phyloP scores from a whole-genome alignment of 176 grass and related monocot genomes.

The Hyparrhenia diplandra region DNA sequence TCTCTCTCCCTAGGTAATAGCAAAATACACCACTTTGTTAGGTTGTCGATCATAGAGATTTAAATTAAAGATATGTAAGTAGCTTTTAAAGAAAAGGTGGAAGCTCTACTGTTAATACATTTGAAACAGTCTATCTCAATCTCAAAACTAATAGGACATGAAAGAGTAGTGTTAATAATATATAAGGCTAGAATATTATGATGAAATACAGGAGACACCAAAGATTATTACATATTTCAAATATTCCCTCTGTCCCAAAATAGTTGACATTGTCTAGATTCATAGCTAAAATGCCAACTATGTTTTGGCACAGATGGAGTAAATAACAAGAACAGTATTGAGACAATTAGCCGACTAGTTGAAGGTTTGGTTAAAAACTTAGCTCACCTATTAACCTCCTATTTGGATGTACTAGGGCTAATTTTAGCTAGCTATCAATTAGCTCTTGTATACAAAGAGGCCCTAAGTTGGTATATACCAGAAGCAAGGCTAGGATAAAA shows the following conservation, averaged over 20 bases:
- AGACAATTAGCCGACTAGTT: not conserved
- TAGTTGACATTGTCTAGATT: too few species aligned
- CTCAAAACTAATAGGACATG: not conserved
- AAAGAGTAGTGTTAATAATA: not conserved
- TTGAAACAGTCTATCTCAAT: not conserved
- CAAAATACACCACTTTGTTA: not conserved
- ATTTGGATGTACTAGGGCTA: too few species aligned
- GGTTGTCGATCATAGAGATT: not conserved
- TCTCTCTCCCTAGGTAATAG: constrained; percentile 52
- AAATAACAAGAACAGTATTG: not conserved
- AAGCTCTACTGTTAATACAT: not conserved
- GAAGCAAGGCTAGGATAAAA: not conserved
- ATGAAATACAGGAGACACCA: not conserved
- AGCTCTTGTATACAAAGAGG: too few species aligned
- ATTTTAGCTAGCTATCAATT: too few species aligned
- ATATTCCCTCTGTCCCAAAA: too few species aligned
- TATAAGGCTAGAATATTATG: not conserved
- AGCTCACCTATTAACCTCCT: too few species aligned
- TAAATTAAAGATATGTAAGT: not conserved
- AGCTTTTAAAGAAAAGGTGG: not conserved
- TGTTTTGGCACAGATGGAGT: not conserved
- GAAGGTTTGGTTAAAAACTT: too few species aligned
- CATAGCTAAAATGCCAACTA: not conserved
- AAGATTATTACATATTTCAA: not conserved
- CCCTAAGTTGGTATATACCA: not conserved